Evolutionary conservation across 495 filamentous ascomycete species (phyloP).

Genomic region (Choiromyces venosus): DNA sequence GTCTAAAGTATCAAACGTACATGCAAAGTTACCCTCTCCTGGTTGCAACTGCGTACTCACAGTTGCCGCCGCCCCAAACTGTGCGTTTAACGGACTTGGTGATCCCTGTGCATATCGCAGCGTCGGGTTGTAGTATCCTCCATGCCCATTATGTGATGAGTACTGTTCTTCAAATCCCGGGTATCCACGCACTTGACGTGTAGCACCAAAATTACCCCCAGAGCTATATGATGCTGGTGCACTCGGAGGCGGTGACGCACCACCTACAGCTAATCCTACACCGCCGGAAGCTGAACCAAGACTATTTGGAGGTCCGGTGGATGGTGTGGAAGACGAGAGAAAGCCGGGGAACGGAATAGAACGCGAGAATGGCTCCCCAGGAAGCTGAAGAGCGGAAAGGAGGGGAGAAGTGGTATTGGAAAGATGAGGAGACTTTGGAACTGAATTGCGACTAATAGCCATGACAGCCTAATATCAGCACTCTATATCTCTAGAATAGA

Average conservation of each 20-base stretch:
- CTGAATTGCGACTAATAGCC: slow-evolving; percentile 30
- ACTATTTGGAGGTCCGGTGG: slow-evolving; percentile 36
- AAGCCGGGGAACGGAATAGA: slow-evolving; percentile 38
- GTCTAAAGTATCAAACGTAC: slow-evolving; percentile 41
- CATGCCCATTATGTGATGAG: slow-evolving; percentile 18
- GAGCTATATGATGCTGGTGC: slow-evolving; percentile 42
- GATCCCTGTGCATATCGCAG: slow-evolving; percentile 37
- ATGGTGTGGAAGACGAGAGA: slow-evolving; percentile 38
- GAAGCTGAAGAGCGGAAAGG: slow-evolving; percentile 36
- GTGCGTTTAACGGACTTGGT: slow-evolving; percentile 16
- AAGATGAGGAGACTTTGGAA: slow-evolving; percentile 31
- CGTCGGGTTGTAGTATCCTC: slow-evolving; percentile 34
- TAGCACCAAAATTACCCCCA: slow-evolving; percentile 27
- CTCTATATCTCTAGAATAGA: not conserved
- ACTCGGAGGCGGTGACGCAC: slow-evolving; percentile 36
- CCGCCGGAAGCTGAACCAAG: slow-evolving; percentile 39
- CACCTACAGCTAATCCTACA: slow-evolving; percentile 35
- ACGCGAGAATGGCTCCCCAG: slow-evolving; percentile 36
- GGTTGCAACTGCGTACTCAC: slow-evolving; percentile 18
- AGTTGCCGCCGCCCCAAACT: slow-evolving; percentile 18
- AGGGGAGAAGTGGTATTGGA: slow-evolving; percentile 40
- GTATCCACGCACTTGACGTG: slow-evolving; percentile 38
- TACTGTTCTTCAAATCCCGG: slow-evolving; percentile 42
- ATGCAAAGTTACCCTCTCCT: slow-evolving; percentile 37
- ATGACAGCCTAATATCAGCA: not conserved